Evolutionary conservation across 2,329 filamentous ascomycete genomes (phyloP), one percentile per base, ranked within the genome.

Genomic region (Fusarium pilosicola): DNA sequence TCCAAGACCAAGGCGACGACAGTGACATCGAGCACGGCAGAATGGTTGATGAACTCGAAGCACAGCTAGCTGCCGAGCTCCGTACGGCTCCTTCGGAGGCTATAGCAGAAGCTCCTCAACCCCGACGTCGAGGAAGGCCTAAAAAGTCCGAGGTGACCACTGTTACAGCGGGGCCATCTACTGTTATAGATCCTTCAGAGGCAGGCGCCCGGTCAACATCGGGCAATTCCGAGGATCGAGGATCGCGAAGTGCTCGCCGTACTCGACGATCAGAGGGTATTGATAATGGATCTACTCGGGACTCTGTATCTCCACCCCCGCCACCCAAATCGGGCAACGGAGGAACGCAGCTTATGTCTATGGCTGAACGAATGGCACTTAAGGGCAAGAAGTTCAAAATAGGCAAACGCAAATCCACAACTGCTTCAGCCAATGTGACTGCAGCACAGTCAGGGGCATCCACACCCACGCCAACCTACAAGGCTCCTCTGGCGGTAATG

Each of bases 331-430:
- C 44, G 18, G 46, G 58, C 18, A 46, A 64, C 18, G 62, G 77
- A 22, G 69, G 66, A 41, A 69, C 77, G 76, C 79, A 82, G 17
- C 84, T 87, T 54, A 82, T 90, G 81, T 90, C 88, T 11, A 86
- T 90, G 85, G 84, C 85, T 42, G 88, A 90, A 74, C 84, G 87
- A n/a, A 86, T 89, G 84, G 87, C 85, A 39, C 80, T 88, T 5
- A 84, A 81, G 58, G 88, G 88, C 17, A 89, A 85, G 78, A 86
- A 84, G 59, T 85, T 90, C 71, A 88, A 85, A 79, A 89, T 90
- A 49, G 81, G 82, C 28, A 80, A 80, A 62, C 81, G 82, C 20
- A 84, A 79, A 65, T 60, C 73, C 12, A 69, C 46, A 20, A 54
- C 38, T 18, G 42, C 38, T 13, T 55, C 65, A n/a, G 49, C 58